These are phyloP conservation scores for Colletotrichum karsti DNA, from an alignment of 2,329 filamentous ascomycete genomes.

Conservation along the genomic window DNA sequence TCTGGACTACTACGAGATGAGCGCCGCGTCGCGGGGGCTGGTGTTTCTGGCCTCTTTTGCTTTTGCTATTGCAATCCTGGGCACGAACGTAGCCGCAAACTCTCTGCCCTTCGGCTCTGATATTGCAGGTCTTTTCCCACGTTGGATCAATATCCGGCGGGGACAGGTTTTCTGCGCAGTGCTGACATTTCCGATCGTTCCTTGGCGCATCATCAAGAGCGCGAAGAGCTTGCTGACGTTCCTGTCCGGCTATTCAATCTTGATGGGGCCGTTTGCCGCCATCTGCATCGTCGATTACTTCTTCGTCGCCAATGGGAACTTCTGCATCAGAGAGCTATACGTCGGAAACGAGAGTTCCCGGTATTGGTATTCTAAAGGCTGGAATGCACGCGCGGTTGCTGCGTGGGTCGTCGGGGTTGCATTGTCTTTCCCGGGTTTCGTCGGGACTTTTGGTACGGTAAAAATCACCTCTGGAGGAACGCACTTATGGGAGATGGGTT, in stretches of 20 bases:
- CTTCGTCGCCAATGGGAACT: background rate
- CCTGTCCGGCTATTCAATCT: slow-evolving; percentile 36
- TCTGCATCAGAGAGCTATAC: background rate
- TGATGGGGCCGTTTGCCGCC: slow-evolving; percentile 34
- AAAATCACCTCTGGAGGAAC: background rate
- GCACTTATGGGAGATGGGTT: background rate
- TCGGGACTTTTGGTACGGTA: background rate
- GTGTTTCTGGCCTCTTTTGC: slow-evolving; percentile 39
- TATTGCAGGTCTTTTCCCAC: slow-evolving; percentile 48
- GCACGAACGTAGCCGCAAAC: slow-evolving; percentile 51
- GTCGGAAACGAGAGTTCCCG: background rate
- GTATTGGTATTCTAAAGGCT: background rate
- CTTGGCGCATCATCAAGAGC: slow-evolving; percentile 36
- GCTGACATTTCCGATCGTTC: slow-evolving; percentile 37
- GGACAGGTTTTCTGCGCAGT: slow-evolving; percentile 51
- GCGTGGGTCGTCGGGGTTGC: background rate
- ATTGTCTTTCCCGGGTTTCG: background rate
- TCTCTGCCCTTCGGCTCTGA: slow-evolving; percentile 51
- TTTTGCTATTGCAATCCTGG: slow-evolving; percentile 46
- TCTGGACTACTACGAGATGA: slow-evolving; percentile 43
- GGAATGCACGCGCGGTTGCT: background rate
- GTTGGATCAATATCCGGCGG: slow-evolving; percentile 50
- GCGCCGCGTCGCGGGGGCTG: slow-evolving; percentile 40
- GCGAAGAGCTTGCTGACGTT: slow-evolving; percentile 36
- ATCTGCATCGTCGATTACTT: slow-evolving; percentile 26